Conservation (phyloP, 2,329 filamentous ascomycete species). For the Rhynchosporium secalis region DNA sequence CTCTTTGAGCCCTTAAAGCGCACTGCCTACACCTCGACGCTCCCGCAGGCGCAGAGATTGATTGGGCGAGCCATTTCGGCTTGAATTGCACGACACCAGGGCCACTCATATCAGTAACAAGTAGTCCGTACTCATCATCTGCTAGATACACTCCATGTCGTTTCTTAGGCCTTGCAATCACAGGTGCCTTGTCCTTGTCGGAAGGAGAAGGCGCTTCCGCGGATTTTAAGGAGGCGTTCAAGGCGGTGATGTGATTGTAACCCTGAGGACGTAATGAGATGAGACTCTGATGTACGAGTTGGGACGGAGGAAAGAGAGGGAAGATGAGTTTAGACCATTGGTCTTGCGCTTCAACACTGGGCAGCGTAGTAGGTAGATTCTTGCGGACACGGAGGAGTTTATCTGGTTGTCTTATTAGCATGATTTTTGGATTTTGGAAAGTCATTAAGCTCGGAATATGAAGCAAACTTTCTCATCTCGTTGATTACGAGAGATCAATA, state of each 20-base stretch:
- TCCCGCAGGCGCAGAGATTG: constrained; percentile 64
- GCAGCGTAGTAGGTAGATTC: constrained; percentile 50
- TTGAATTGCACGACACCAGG: constrained; percentile 69
- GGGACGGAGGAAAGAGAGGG: constrained; percentile 55
- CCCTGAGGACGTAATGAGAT: constrained; percentile 46
- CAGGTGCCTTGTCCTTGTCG: no score
- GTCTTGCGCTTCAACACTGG: constrained; percentile 42
- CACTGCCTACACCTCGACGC: constrained; percentile 74
- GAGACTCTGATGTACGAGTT: constrained; percentile 58
- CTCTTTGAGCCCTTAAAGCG: constrained; percentile 46
- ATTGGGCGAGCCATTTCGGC: constrained; percentile 81
- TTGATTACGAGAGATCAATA: background rate
- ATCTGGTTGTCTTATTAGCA: constrained; percentile 35
- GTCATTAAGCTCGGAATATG: background rate
- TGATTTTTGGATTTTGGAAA: no score
- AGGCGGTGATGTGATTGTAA: constrained; percentile 43
- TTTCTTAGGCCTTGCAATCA: constrained; percentile 46
- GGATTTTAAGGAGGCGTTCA: constrained; percentile 55
- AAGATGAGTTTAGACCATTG: constrained; percentile 54
- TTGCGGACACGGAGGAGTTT: constrained; percentile 64
- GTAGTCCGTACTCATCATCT: constrained; percentile 62
- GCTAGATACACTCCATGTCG: constrained; percentile 52
- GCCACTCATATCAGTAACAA: constrained; percentile 72
- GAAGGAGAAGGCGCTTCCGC: constrained; percentile 24
- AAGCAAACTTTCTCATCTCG: background rate